phyloP scores from a whole-genome alignment of 2,329 filamentous ascomycete genomes.

The Pseudogymnoascus sp. region DNA sequence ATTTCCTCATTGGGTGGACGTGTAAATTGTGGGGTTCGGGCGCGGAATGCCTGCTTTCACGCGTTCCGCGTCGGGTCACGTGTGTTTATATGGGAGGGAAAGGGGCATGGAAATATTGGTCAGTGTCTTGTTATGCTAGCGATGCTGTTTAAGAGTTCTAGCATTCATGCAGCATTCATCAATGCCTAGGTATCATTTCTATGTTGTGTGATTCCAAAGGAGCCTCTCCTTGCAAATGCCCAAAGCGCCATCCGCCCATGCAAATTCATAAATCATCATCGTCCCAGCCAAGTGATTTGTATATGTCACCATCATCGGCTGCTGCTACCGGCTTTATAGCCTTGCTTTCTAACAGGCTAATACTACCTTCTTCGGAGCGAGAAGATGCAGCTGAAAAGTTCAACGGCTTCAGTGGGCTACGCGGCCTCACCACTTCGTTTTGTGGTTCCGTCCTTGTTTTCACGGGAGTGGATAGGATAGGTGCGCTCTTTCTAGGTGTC shows the following conservation, averaged over 20 bases:
- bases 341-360: not conserved
- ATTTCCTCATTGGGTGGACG: constrained; percentile 9
- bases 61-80: constrained; percentile 6
- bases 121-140: not conserved
- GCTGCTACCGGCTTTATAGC: not conserved
- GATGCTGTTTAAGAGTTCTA: constrained; percentile 1
- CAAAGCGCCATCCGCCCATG: constrained; percentile 4
- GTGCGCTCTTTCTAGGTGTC: constrained; percentile 21
- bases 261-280: constrained; percentile 12
- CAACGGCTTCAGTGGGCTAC: constrained; percentile 12
- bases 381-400: constrained; percentile 18
- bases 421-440: constrained; percentile 10
- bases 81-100: not conserved
- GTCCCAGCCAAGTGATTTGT: constrained; percentile 11
- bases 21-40: constrained; percentile 2
- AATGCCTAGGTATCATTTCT: constrained; percentile 6
- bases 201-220: constrained; percentile 1
- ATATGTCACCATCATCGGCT: constrained; percentile 8
- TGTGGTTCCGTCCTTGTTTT: constrained; percentile 10
- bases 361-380: not conserved
- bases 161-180: not conserved
- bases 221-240: constrained; percentile 5
- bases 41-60: not conserved
- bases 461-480: constrained; percentile 5
- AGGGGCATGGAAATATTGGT: not conserved